A percentile compares a stretch with the other conserved stretches of the same genome.
These are phyloP conservation scores for Tricholoma matsutake DNA, from an alignment of 768 basidiomycete species.

Conservation along the genomic window DNA sequence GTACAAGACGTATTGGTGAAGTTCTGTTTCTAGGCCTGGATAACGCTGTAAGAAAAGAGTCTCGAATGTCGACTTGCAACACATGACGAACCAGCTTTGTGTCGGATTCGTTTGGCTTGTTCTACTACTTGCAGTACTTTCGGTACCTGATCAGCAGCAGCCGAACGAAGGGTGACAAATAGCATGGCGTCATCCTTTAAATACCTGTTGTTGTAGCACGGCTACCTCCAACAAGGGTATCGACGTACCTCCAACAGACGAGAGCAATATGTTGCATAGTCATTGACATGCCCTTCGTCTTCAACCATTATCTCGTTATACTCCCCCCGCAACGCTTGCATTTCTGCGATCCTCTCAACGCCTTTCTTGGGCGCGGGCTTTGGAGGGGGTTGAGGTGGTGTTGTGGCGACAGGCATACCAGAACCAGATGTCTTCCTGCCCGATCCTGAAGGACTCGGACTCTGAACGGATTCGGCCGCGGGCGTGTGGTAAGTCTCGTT, in stretches of 20 bases:
- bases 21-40: constrained; percentile 51
- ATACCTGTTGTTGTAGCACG: not conserved
- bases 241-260: constrained; percentile 55
- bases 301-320: constrained; percentile 73
- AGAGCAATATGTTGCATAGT: constrained; percentile 70
- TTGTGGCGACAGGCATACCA: not conserved
- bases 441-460: not conserved
- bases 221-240: constrained; percentile 2
- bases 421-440: not conserved
- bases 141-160: constrained; percentile 59
- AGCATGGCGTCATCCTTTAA: constrained; percentile 75
- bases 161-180: constrained; percentile 71
- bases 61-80: not conserved
- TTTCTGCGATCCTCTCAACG: constrained; percentile 65
- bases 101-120: constrained; percentile 69
- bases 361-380: constrained; percentile 65
- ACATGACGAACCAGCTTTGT: constrained; percentile 60
- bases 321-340: constrained; percentile 64
- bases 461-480: constrained; percentile 13
- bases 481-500: constrained; percentile 53
- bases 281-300: constrained; percentile 58
- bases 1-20: constrained; percentile 77
- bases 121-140: constrained; percentile 82
- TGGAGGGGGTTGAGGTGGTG: constrained; percentile 43
- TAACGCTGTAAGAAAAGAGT: too few relatives aligned